Conservation (phyloP, 1,284 basidiomycete species). For the Trichosporon sp. region DNA sequence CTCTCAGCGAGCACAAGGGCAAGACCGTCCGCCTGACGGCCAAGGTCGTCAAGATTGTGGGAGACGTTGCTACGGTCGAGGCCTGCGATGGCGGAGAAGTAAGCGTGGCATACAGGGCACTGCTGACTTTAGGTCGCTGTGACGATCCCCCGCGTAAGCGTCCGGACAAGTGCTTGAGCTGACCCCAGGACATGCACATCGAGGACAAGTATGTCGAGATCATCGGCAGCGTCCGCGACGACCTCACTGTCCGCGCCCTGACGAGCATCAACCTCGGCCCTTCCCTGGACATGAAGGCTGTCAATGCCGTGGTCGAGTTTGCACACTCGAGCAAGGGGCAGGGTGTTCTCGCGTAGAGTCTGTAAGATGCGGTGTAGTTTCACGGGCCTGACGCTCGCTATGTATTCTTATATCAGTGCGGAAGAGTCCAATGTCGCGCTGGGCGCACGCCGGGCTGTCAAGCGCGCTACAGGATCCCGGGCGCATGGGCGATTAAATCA, state of each 20-base stretch:
- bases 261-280: conserved; percentile 61
- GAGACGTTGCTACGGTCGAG: conserved; percentile 60
- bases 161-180: background rate
- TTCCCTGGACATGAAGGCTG: conserved; percentile 53
- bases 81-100: conserved; percentile 66
- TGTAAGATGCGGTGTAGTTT: background rate
- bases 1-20: conserved; percentile 35
- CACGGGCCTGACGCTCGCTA: background rate
- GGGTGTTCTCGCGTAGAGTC: conserved; percentile 32
- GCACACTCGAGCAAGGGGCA: conserved; percentile 39
- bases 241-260: conserved; percentile 61
- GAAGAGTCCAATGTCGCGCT: background rate
- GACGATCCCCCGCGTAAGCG: conserved; percentile 52
- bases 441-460: no score
- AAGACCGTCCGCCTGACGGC: conserved; percentile 67
- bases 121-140: conserved; percentile 55
- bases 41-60: conserved; percentile 61
- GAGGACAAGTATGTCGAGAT: conserved; percentile 65
- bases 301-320: conserved; percentile 42
- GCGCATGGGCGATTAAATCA: background rate
- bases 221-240: conserved; percentile 63
- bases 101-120: conserved; percentile 9
- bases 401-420: conserved; percentile 3
- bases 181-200: conserved; percentile 54
- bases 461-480: background rate